phyloP scores from a whole-genome alignment of 2,329 filamentous ascomycete genomes.

The Fulvia fulva region DNA sequence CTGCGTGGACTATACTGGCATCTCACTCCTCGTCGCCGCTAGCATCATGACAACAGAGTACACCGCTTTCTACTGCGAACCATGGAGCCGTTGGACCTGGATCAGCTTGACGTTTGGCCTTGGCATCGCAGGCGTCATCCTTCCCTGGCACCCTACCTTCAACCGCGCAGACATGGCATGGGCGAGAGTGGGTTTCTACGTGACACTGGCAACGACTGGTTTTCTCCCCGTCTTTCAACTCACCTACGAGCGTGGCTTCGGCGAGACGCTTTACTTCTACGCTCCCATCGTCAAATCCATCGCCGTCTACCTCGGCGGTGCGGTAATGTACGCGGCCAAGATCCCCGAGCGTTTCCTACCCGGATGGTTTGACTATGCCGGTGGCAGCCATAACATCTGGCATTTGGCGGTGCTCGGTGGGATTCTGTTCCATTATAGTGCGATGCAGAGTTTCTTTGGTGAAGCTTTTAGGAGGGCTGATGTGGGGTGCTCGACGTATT shows the following conservation, averaged over 20 bases:
- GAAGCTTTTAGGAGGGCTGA: constrained; percentile 40
- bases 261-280: constrained; percentile 86
- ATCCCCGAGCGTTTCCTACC: constrained; percentile 90
- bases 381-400: constrained; percentile 96
- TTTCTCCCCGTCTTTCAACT: constrained; percentile 87
- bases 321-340: constrained; percentile 84
- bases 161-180: constrained; percentile 91
- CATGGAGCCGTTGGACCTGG: constrained; percentile 78
- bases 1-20: constrained; percentile 97
- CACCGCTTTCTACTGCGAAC: constrained; percentile 97
- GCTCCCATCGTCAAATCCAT: constrained; percentile 80
- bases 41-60: constrained; percentile 98
- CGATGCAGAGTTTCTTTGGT: constrained; percentile 93
- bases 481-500: constrained; percentile 30
- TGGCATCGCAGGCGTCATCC: constrained; percentile 79
- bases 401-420: constrained; percentile 90
- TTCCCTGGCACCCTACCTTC: constrained; percentile 95
- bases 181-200: constrained; percentile 87
- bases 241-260: constrained; percentile 68
- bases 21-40: constrained; percentile 88
- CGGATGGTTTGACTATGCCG: constrained; percentile 90
- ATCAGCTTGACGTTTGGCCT: constrained; percentile 76
- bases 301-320: constrained; percentile 78
- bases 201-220: constrained; percentile 79
- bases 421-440: constrained; percentile 93